phyloP scores from a whole-genome alignment of 768 basidiomycete genomes.

The Nidula microcarpa region DNA sequence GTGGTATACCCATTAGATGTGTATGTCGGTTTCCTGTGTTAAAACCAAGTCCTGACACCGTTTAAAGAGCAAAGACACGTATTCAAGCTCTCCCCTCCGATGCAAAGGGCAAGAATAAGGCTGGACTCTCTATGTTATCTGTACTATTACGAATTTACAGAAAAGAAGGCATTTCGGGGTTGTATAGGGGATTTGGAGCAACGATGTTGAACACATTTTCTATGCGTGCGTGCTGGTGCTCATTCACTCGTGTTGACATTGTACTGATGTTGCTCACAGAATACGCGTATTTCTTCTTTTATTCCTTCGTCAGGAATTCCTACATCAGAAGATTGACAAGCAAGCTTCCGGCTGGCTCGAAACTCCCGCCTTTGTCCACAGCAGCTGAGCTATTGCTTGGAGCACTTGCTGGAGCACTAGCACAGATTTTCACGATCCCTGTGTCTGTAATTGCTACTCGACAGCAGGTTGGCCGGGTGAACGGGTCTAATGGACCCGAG shows the following conservation, averaged over 20 bases:
- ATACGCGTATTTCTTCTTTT: conserved; percentile 99
- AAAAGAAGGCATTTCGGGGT: conserved; percentile 78
- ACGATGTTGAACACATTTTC: conserved; percentile 99
- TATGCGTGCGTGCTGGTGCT: conserved; percentile 63
- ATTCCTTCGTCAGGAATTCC: conserved; percentile 82
- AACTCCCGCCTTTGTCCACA: conserved; percentile 62
- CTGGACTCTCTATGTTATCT: conserved; percentile 54
- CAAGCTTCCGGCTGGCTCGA: conserved; percentile 57
- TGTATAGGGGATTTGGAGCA: conserved; percentile 90
- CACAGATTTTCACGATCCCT: conserved; percentile 98
- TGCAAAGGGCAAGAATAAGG: conserved; percentile 48
- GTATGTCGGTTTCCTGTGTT: conserved; percentile 40
- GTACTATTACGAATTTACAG: conserved; percentile 70
- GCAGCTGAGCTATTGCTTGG: conserved; percentile 83
- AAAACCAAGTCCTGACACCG: background rate
- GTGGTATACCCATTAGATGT: conserved; percentile 95
- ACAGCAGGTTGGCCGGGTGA: conserved; percentile 76
- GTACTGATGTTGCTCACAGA: conserved; percentile 42
- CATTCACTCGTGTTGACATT: conserved; percentile 4
- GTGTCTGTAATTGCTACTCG: conserved; percentile 97
- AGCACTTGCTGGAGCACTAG: conserved; percentile 88
- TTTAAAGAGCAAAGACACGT: conserved; percentile 81
- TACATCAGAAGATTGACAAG: conserved; percentile 71
- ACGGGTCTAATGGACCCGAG: conserved; percentile 5
- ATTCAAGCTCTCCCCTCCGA: conserved; percentile 74